Base-by-base conservation (phyloP, 192 early-diverging fungal species). In the Funneliformis geosporum region DNA sequence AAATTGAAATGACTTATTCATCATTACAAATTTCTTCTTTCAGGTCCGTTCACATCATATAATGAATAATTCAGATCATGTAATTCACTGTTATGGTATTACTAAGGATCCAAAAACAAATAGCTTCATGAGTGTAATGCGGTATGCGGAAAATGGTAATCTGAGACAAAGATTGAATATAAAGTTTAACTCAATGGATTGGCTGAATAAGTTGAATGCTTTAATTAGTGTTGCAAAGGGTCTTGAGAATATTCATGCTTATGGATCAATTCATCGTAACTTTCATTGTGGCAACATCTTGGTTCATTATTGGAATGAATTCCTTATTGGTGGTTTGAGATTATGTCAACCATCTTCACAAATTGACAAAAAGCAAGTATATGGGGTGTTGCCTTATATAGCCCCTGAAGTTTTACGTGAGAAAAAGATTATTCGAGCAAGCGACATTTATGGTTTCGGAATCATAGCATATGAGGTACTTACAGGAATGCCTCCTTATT, bases 241-340 rank as follows among this genome's bases (percentile, higher is more conserved):
- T 21, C 75, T 85, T 18, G 78, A 71, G 40, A 69, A 46, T 2
- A 81, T 84, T 9, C 83, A 86, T 74, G 82, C 84, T 47, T 78
- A 79, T 10, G 80, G 79, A 0, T 81, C 81, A 50, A 67, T 81
- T 23, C 85, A 86, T 69, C 71, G 83, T 21, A 82, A 86, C 72
- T 75, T 86, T 7, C 85, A 86, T 75, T 79, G 75, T 73, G 83
- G 83, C 21, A 86, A 86, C 67, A 86, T 86, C 21, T 62, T 84
- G 73, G 81, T 79, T 38, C 65, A 79, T 60, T 11, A 23, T 75
- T 8, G 4, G 18, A 44, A 16, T 43, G 8, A 18, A 43, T 75
- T 73, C 74, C 28, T 59, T 55, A 79, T 82, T 79, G 60, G 79
- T 75, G 33, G 80, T 83, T 61, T 82, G 77, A 69, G 80, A 77